Percentiles rank a stretch among this genome's conserved stretches.
These are phyloP conservation scores for Saturnispora serradocipensis DNA, from an alignment of 805 yeast genomes.

Conservation along the genomic window DNA sequence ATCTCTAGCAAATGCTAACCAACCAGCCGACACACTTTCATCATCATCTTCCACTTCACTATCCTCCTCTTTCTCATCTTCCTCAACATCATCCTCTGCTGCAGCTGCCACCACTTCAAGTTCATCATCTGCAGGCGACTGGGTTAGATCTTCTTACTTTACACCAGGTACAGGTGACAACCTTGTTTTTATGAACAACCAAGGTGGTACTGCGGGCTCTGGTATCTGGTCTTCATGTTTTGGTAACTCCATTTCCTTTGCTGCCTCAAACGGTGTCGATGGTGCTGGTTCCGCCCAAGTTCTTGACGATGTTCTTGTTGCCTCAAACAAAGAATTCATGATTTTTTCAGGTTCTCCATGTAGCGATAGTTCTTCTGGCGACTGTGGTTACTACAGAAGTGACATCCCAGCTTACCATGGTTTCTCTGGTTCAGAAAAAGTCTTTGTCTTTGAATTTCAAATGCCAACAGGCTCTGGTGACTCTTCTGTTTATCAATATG, in stretches of 20 bases:
- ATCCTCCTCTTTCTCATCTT: constrained; percentile 23
- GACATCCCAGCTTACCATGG: constrained; percentile 94
- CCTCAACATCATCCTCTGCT: constrained; percentile 16
- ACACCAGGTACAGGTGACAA: constrained; percentile 54
- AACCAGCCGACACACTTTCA: not conserved
- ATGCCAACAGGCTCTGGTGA: constrained; percentile 67
- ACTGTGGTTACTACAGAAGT: constrained; percentile 80
- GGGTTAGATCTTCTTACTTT: constrained; percentile 74
- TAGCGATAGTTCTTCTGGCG: constrained; percentile 35
- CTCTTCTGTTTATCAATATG: constrained; percentile 31
- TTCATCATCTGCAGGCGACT: constrained; percentile 36
- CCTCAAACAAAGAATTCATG: constrained; percentile 69
- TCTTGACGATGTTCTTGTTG: constrained; percentile 57
- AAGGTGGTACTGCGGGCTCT: constrained; percentile 76
- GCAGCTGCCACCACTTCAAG: constrained; percentile 22
- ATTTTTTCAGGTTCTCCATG: constrained; percentile 71
- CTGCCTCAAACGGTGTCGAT: constrained; percentile 66
- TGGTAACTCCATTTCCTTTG: constrained; percentile 88
- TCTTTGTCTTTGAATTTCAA: constrained; percentile 85
- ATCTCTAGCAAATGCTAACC: constrained; percentile 16
- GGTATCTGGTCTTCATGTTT: constrained; percentile 82
- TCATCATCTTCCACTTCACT: constrained; percentile 30
- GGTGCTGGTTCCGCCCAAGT: constrained; percentile 64
- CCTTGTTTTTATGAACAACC: constrained; percentile 74
- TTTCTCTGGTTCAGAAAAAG: constrained; percentile 73